These are phyloP conservation scores for Sphagnurus paluster DNA, from an alignment of 1,284 basidiomycete species.

Conservation along the genomic window DNA sequence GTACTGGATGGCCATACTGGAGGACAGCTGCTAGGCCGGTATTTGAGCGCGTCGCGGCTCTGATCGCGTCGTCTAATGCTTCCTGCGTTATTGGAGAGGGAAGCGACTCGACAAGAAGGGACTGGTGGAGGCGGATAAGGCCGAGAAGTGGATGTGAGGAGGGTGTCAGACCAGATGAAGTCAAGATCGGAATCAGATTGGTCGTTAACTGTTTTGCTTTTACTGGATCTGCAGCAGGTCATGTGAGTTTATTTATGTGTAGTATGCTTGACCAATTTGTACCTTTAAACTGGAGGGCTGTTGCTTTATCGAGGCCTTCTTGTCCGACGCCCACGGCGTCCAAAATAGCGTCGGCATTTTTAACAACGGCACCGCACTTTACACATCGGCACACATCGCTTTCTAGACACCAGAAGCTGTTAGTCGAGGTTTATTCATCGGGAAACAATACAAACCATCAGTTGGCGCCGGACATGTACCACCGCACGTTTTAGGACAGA, in stretches of 20 bases:
- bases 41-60: constrained; percentile 55
- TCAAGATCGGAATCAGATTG: constrained; percentile 63
- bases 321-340: constrained; percentile 66
- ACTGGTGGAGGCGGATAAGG: constrained; percentile 67
- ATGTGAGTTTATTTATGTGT: not conserved
- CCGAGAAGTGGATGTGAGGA: constrained; percentile 78
- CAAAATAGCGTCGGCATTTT: constrained; percentile 51
- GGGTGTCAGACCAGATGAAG: constrained; percentile 52
- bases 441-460: constrained; percentile 43
- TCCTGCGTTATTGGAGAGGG: constrained; percentile 41
- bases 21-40: constrained; percentile 59
- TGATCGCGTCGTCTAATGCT: constrained; percentile 61
- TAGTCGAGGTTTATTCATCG: not conserved
- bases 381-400: constrained; percentile 49
- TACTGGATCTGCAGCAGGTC: constrained; percentile 43
- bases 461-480: constrained; percentile 56
- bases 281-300: constrained; percentile 58
- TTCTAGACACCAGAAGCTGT: constrained; percentile 35
- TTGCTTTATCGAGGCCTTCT: constrained; percentile 72
- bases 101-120: constrained; percentile 60
- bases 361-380: constrained; percentile 55
- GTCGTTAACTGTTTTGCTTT: constrained; percentile 63
- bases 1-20: constrained; percentile 73
- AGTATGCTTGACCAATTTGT: constrained; percentile 12
- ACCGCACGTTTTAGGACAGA: constrained; percentile 67